Evolutionary conservation across 129 eudicot genomes (phyloP).

Genomic region (Helichrysum umbraculigerum): DNA sequence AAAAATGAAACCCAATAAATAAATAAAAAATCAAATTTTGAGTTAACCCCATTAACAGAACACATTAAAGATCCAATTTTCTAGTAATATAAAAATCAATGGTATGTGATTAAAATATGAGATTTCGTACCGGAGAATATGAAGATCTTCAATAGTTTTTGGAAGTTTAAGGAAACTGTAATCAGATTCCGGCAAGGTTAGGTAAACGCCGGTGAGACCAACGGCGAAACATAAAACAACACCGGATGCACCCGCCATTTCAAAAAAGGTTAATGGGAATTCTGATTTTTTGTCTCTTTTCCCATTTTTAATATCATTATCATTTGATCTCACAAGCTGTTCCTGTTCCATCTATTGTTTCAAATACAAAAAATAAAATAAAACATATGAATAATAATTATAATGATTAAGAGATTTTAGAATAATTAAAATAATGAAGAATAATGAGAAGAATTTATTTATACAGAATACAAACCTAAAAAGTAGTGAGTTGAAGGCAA

Average conservation of each 20-base stretch:
- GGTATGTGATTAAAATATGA: neutral
- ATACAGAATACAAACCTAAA: constrained; percentile 13
- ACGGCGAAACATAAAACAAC: constrained; percentile 59
- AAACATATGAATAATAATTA: neutral
- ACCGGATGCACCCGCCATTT: constrained; percentile 56
- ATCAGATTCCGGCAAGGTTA: constrained; percentile 89
- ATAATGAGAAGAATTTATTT: constrained; percentile 18
- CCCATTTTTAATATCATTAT: constrained; percentile 10
- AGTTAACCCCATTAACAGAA: neutral
- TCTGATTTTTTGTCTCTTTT: constrained; percentile 25
- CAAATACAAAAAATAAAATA: neutral
- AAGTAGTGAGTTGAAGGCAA: constrained; percentile 29
- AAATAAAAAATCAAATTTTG: neutral
- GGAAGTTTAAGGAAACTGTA: constrained; percentile 94
- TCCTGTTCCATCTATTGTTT: constrained; percentile 28
- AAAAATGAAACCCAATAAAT: neutral
- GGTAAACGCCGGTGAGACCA: constrained; percentile 70
- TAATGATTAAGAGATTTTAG: neutral
- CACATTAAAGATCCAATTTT: neutral
- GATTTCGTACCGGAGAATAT: constrained; percentile 60
- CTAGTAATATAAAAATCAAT: neutral
- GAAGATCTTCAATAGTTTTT: constrained; percentile 73
- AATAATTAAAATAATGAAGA: neutral
- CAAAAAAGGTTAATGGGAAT: constrained; percentile 72
- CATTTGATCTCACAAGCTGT: constrained; percentile 16